Evolutionary conservation across 2,329 filamentous ascomycete species (phyloP).

Genomic region (Dothideomycetes sp.): DNA sequence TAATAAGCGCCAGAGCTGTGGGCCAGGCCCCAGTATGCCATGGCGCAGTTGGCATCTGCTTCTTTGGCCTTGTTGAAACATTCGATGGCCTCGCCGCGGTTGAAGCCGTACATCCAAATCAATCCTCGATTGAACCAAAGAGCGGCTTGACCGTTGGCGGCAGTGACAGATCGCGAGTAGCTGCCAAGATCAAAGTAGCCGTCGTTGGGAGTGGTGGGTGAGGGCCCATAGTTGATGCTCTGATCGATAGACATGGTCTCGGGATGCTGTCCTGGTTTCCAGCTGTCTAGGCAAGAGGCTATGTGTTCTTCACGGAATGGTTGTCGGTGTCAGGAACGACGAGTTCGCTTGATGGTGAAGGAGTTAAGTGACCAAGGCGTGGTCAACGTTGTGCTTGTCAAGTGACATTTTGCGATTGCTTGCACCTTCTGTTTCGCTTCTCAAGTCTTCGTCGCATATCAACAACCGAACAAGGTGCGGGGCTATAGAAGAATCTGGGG

Average conservation of each 20-base stretch:
- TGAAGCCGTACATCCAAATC: slow-evolving; percentile 68
- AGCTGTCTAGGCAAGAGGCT: too few relatives aligned
- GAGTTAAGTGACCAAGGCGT: too few relatives aligned
- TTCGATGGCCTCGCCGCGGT: slow-evolving; percentile 59
- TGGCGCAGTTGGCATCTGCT: slow-evolving; percentile 46
- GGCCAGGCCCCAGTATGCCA: slow-evolving; percentile 62
- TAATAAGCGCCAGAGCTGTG: slow-evolving; percentile 68
- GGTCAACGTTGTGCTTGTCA: too few relatives aligned
- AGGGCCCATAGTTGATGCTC: background rate
- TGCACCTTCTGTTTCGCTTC: too few relatives aligned
- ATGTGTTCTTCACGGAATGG: too few relatives aligned
- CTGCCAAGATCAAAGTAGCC: slow-evolving; percentile 49
- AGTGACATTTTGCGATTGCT: too few relatives aligned
- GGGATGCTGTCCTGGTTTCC: too few relatives aligned
- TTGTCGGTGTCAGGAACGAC: too few relatives aligned
- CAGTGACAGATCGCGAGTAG: slow-evolving; percentile 47
- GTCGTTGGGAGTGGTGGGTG: slow-evolving; percentile 6
- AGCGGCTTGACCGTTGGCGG: slow-evolving; percentile 45
- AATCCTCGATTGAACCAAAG: slow-evolving; percentile 64
- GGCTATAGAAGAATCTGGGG: too few relatives aligned
- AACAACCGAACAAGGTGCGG: too few relatives aligned
- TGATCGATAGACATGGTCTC: slow-evolving; percentile 1
- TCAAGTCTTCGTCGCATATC: too few relatives aligned
- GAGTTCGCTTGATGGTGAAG: too few relatives aligned
- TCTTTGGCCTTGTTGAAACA: slow-evolving; percentile 56